Evolutionary conservation across 768 basidiomycete species (phyloP).

Genomic region (Lentinula boryana): DNA sequence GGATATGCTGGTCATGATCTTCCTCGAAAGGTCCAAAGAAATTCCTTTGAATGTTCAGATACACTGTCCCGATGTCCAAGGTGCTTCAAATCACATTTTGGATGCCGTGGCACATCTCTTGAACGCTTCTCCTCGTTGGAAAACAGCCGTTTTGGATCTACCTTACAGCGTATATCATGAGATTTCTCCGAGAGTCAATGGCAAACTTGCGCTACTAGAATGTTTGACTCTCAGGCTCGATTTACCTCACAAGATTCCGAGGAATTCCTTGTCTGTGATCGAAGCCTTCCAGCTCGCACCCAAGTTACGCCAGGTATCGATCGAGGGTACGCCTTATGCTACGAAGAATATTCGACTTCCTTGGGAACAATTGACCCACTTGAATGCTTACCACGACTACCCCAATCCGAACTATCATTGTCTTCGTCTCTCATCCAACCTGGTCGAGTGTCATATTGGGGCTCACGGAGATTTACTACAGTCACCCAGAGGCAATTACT

Average conservation of each 20-base stretch:
- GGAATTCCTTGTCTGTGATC: neutral
- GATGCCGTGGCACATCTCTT: neutral
- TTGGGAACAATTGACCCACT: slow-evolving; percentile 2
- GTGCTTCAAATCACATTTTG: neutral
- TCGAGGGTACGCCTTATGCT: neutral
- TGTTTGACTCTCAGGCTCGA: neutral
- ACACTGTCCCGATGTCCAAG: neutral
- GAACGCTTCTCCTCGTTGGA: slow-evolving; percentile 3
- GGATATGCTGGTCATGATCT: neutral
- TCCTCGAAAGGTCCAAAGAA: neutral
- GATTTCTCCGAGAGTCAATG: neutral
- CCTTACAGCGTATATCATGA: neutral
- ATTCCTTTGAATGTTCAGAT: neutral
- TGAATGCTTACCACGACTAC: neutral
- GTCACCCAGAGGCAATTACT: neutral
- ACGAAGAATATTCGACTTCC: neutral
- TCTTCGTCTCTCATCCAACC: slow-evolving; percentile 1
- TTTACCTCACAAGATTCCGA: neutral
- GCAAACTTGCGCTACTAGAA: neutral
- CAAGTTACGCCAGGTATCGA: neutral
- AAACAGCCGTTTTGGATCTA: neutral
- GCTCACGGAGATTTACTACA: neutral
- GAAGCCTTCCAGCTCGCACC: slow-evolving; percentile 4
- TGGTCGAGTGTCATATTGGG: neutral
- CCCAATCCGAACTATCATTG: neutral